Percentiles rank a stretch among this genome's conserved stretches.
phyloP scores from a whole-genome alignment of 2,329 filamentous ascomycete genomes.

The Drechslera avenae region DNA sequence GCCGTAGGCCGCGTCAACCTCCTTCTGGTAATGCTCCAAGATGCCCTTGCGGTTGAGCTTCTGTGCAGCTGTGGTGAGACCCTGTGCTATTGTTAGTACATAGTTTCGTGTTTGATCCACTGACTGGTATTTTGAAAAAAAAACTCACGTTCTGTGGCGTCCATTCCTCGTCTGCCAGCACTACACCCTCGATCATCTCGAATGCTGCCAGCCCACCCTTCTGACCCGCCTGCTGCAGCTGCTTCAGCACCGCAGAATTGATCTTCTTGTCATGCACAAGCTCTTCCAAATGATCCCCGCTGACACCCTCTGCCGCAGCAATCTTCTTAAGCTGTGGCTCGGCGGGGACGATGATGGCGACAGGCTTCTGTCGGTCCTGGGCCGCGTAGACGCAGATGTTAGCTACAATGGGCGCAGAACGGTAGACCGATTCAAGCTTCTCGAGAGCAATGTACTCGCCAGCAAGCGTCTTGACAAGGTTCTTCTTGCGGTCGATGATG shows the following conservation, averaged over 20 bases:
- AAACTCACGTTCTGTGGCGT: conserved; percentile 78
- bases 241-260: conserved; percentile 68
- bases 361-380: conserved; percentile 72
- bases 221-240: conserved; percentile 68
- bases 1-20: conserved; percentile 55
- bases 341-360: conserved; percentile 76
- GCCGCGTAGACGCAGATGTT: conserved; percentile 91
- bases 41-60: conserved; percentile 59
- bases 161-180: conserved; percentile 86
- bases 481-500: conserved; percentile 97
- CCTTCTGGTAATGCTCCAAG: conserved; percentile 57
- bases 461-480: conserved; percentile 91
- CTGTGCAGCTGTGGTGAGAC: conserved; percentile 58
- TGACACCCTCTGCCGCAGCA: conserved; percentile 63
- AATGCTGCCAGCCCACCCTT: conserved; percentile 70
- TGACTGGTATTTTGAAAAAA: not conserved
- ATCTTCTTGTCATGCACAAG: conserved; percentile 72
- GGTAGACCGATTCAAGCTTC: conserved; percentile 91
- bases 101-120: not conserved
- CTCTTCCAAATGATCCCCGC: conserved; percentile 68
- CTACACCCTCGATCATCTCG: conserved; percentile 76
- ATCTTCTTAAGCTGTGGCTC: conserved; percentile 63
- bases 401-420: conserved; percentile 74
- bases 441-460: conserved; percentile 97
- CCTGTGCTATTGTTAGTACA: conserved; percentile 41